Base-by-base conservation (phyloP, 345 rosid species). In the Brassica rapa region DNA sequence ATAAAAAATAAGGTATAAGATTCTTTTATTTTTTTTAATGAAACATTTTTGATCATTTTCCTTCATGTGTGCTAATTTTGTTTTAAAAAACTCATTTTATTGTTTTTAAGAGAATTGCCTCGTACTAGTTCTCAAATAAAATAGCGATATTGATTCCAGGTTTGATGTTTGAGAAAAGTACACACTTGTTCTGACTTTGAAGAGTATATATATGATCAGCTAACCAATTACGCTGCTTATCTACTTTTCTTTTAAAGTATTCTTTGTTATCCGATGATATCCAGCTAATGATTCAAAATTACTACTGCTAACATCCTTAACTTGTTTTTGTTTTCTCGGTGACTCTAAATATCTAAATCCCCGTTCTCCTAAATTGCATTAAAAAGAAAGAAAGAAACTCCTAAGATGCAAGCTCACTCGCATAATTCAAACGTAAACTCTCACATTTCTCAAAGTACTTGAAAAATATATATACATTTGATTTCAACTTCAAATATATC, bases 391-490 rank as follows among this genome's bases (percentile, higher is more conserved):
- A 39, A 39, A 39, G 3, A 37, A 77, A 65, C 60, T 27, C 53
- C 51, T 16, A 19, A 71, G 19, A 43, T 8, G 77, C 62, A 78
- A 71, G 21, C 39, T 57, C 62, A 4, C 11, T 62, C 82, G 49
- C 73, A 59, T 30, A 72, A 43, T 21, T 30, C 27, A 66, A 29
- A 56, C 27, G 41, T 6, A 16, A 64, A 71, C 53, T 59, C 21
- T 41, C 23, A 41, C 7, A 5, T 15, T 27, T 33, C 53, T 66
- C 73, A 57, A 25, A 53, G 66, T 55, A 65, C 25, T 72, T 37
- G 2, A 23, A 24, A 43, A 24, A 23, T 1, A 16, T 68, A 59
- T 68, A 72, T 66, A 72, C 70, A 79, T 73, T 73, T 67, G 74
- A 73, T 15, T 67, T 57, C 15, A 33, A 15, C 61, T 59, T 41